A percentile compares a stretch with the other conserved stretches of the same genome.
Conservation (phyloP, 768 basidiomycete genomes). For the Trametes cinnabarina region DNA sequence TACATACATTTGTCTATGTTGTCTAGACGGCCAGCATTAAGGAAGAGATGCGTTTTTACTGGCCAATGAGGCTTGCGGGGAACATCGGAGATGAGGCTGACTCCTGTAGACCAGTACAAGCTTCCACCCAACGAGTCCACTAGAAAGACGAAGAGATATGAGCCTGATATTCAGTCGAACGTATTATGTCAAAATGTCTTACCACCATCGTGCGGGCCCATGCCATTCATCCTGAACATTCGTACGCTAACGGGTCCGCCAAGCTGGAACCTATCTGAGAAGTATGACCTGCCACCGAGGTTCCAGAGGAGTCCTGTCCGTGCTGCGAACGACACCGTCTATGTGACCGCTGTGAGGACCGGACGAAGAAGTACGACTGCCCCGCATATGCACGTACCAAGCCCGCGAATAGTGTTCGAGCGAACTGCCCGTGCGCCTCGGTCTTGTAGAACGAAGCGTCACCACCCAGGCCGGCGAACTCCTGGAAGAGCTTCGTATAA, state of each 20-base stretch:
- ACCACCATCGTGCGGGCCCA: slow-evolving; percentile 80
- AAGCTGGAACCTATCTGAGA: slow-evolving; percentile 87
- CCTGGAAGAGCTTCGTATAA: slow-evolving; percentile 61
- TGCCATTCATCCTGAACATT: slow-evolving; percentile 67
- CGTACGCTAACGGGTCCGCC: slow-evolving; percentile 89
- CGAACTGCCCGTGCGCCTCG: slow-evolving; percentile 63
- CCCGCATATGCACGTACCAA: slow-evolving; percentile 44
- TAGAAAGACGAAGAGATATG: too few relatives aligned
- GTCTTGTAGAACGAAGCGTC: slow-evolving; percentile 75
- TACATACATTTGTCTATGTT: slow-evolving; percentile 52
- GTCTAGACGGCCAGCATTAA: slow-evolving; percentile 80
- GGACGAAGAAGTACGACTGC: neutral
- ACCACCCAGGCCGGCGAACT: slow-evolving; percentile 80
- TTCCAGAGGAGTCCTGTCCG: slow-evolving; percentile 71
- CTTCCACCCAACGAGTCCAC: slow-evolving; percentile 88
- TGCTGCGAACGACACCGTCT: slow-evolving; percentile 77
- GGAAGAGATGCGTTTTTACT: slow-evolving; percentile 72
- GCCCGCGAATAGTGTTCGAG: slow-evolving; percentile 55
- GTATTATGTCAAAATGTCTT: slow-evolving; percentile 31
- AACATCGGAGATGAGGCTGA: slow-evolving; percentile 72
- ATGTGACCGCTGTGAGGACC: slow-evolving; percentile 1
- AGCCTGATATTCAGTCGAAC: too few relatives aligned
- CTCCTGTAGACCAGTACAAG: slow-evolving; percentile 73
- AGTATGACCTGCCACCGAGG: slow-evolving; percentile 52
- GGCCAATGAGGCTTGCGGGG: slow-evolving; percentile 81